Evolutionary conservation across 345 rosid genomes (phyloP).

Genomic region (Limnanthes douglasii): DNA sequence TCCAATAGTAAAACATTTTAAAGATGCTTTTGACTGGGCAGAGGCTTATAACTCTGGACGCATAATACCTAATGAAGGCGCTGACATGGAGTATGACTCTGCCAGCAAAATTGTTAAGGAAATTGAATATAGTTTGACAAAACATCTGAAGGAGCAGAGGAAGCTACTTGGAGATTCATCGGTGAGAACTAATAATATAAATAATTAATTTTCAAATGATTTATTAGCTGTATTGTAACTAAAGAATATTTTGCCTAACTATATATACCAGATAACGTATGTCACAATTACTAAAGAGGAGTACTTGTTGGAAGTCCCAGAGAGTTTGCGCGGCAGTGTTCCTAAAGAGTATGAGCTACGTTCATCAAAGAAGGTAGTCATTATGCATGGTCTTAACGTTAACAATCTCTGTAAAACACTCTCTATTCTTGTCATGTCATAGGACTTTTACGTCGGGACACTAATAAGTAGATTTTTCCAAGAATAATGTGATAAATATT

Average conservation of each 20-base stretch:
- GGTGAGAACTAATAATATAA: slow-evolving; percentile 25
- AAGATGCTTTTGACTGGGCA: slow-evolving; percentile 89
- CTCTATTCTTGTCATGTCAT: too few relatives aligned
- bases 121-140: slow-evolving; percentile 46
- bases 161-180: slow-evolving; percentile 68
- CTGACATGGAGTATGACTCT: slow-evolving; percentile 62
- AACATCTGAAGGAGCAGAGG: slow-evolving; percentile 78
- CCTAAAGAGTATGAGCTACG: slow-evolving; percentile 82
- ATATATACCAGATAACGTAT: slow-evolving; percentile 48
- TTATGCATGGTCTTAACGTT: slow-evolving; percentile 1
- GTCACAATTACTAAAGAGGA: slow-evolving; percentile 89
- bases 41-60: slow-evolving; percentile 88
- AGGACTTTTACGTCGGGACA: too few relatives aligned
- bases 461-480: slow-evolving; percentile 3
- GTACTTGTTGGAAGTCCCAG: slow-evolving; percentile 83
- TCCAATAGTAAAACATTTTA: slow-evolving; percentile 55
- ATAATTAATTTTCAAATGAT: slow-evolving; percentile 5
- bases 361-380: slow-evolving; percentile 81
- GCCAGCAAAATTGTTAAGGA: slow-evolving; percentile 42
- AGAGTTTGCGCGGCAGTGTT: slow-evolving; percentile 51
- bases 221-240: slow-evolving; percentile 7
- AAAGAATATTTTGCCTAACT: slow-evolving; percentile 7
- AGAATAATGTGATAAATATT: not conserved
- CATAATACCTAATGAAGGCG: slow-evolving; percentile 77
- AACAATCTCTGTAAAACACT: too few relatives aligned